These are phyloP conservation scores for Persicaria tinctoria DNA, from an alignment of 148 eudicot species.

Conservation along the genomic window DNA sequence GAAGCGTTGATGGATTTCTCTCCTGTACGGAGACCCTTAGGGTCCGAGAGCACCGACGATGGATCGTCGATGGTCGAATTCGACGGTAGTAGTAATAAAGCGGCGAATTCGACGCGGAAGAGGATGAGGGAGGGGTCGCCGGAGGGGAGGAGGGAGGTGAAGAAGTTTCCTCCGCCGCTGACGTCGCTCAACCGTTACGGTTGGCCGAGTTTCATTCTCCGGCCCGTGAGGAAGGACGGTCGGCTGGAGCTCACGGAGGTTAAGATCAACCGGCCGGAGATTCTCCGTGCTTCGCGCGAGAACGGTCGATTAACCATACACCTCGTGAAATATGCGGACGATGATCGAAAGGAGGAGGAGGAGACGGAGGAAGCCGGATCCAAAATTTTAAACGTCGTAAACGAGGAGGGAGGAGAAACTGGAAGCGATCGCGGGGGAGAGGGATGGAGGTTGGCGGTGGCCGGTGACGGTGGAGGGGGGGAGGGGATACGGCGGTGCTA, in stretches of 20 bases:
- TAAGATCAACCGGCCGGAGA: constrained; percentile 32
- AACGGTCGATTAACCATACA: constrained; percentile 51
- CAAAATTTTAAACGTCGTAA: neutral
- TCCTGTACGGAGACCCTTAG: constrained; percentile 59
- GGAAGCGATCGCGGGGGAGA: constrained; percentile 2
- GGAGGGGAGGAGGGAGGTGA: neutral
- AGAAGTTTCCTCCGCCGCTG: constrained; percentile 49
- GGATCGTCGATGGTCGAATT: constrained; percentile 7
- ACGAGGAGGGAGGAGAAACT: constrained; percentile 18
- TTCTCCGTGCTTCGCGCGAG: constrained; percentile 34
- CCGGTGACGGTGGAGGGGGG: constrained; percentile 16
- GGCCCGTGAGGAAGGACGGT: constrained; percentile 36
- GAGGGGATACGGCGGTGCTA: constrained; percentile 14
- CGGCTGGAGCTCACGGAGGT: constrained; percentile 39
- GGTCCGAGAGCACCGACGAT: constrained; percentile 60
- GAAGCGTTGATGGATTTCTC: constrained; percentile 17
- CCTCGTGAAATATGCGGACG: constrained; percentile 17
- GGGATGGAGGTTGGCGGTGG: constrained; percentile 18
- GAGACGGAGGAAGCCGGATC: constrained; percentile 8
- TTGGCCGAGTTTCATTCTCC: constrained; percentile 28
- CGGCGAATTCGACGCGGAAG: neutral
- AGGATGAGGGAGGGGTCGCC: neutral
- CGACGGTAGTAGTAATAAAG: neutral
- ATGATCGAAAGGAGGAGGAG: neutral
- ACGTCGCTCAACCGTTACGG: constrained; percentile 38